Percentiles rank a stretch among this genome's conserved stretches.
Conservation (phyloP, 108 stramenopile genomes). For the Cyclotella baltica region DNA sequence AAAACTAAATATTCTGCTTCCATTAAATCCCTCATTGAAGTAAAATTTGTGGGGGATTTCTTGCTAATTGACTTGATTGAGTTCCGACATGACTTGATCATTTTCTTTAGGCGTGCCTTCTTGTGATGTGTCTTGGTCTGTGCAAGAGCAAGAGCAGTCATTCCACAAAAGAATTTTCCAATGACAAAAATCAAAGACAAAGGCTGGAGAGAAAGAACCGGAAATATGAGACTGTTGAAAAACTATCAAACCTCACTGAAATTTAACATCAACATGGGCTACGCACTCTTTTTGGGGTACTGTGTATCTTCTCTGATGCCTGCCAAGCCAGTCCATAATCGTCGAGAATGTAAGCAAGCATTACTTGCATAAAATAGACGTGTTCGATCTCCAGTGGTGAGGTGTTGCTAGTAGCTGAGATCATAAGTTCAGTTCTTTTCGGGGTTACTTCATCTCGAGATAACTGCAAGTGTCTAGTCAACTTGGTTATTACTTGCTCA, state of each 20-base stretch:
- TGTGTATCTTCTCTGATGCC: not conserved
- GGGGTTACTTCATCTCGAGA: no score
- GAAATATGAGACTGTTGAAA: not conserved
- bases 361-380: not conserved
- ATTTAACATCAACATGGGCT: no score
- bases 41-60: conserved; percentile 9
- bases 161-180: not conserved
- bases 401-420: not conserved
- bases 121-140: not conserved
- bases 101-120: not conserved
- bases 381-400: not conserved
- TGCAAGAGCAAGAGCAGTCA: conserved; percentile 15
- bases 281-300: not conserved
- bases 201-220: not conserved
- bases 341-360: conserved; percentile 1
- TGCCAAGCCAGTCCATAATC: conserved; percentile 6
- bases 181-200: not conserved
- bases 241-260: not conserved
- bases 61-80: not conserved
- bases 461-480: not conserved
- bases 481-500: not conserved
- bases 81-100: not conserved
- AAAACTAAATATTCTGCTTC: conserved; percentile 19
- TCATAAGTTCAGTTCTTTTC: no score
- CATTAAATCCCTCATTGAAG: not conserved